These are phyloP conservation scores for Polyporus tsugae DNA, from an alignment of 1,284 basidiomycete species.

Conservation along the genomic window DNA sequence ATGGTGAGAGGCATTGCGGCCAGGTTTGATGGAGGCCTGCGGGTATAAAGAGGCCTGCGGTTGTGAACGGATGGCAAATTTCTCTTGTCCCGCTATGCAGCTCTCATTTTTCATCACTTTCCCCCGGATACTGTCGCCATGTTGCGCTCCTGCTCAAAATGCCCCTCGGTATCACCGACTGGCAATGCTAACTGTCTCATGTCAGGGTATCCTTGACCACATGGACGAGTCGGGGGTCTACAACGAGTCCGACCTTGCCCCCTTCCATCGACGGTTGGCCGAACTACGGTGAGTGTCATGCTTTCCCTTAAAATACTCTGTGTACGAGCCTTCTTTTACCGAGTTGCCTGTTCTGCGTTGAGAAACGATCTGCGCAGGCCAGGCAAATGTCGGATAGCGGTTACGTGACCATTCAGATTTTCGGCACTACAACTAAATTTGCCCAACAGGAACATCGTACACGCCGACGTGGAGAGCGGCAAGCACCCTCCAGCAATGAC, in stretches of 20 bases:
- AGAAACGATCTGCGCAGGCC: constrained; percentile 13
- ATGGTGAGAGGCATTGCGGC: constrained; percentile 6
- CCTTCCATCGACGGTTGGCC: constrained; percentile 82
- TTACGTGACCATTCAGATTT: not conserved
- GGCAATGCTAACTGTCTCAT: constrained; percentile 31
- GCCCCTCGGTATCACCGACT: constrained; percentile 21
- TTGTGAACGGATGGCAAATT: constrained; percentile 4
- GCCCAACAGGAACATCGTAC: constrained; percentile 68
- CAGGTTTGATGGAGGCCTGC: not conserved
- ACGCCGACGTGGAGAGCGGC: constrained; percentile 81
- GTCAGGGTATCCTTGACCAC: constrained; percentile 90
- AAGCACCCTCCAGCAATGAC: constrained; percentile 91
- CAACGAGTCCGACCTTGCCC: constrained; percentile 87
- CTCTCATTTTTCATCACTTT: constrained; percentile 33
- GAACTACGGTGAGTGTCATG: constrained; percentile 65
- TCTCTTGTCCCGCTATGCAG: constrained; percentile 24
- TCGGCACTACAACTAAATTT: constrained; percentile 7
- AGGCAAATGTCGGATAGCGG: constrained; percentile 4
- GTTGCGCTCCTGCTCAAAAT: constrained; percentile 18
- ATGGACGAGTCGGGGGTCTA: constrained; percentile 95
- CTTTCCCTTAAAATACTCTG: not conserved
- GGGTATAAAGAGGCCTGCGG: constrained; percentile 23
- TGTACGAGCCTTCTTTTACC: not conserved
- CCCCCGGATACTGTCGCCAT: constrained; percentile 22
- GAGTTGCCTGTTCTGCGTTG: not conserved